Evolutionary conservation across 768 basidiomycete species (phyloP).

Genomic region (Tricholoma saponaceum): DNA sequence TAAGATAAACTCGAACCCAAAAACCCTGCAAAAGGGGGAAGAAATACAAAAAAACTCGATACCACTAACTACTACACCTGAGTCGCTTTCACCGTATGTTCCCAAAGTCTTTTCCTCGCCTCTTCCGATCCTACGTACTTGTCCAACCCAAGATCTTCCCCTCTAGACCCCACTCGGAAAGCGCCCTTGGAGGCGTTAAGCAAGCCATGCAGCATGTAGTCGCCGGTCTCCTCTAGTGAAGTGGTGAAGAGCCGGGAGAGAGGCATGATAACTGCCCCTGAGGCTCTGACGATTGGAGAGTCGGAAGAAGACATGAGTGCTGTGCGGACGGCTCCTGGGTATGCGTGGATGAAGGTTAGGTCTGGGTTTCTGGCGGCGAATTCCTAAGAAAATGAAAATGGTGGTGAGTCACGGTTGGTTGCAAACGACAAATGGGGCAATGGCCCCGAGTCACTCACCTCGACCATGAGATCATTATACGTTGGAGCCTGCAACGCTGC

Average conservation of each 20-base stretch:
- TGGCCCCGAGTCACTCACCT: constrained; percentile 33
- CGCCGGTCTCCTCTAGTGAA: constrained; percentile 21
- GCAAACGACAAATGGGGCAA: not conserved
- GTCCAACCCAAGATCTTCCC: constrained; percentile 7
- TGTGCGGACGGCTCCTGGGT: constrained; percentile 37
- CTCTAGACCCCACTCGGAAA: constrained; percentile 4
- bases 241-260: constrained; percentile 19
- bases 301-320: constrained; percentile 11
- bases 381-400: constrained; percentile 16
- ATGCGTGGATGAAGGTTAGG: constrained; percentile 39
- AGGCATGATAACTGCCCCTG: constrained; percentile 10
- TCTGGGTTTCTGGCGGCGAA: constrained; percentile 36
- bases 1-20: too few species aligned
- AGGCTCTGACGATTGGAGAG: constrained; percentile 12
- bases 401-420: not conserved
- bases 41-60: too few species aligned
- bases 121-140: constrained; percentile 14
- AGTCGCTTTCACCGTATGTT: constrained; percentile 14
- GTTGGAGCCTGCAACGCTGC: constrained; percentile 34
- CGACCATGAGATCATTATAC: constrained; percentile 52
- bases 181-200: constrained; percentile 21
- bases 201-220: constrained; percentile 29
- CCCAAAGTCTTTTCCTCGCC: constrained; percentile 15
- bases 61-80: not conserved
- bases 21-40: too few species aligned